Evolutionary conservation across 2,329 filamentous ascomycete genomes (phyloP), one percentile per base, ranked within the genome.

Genomic region (Ophiostoma australiae): DNA sequence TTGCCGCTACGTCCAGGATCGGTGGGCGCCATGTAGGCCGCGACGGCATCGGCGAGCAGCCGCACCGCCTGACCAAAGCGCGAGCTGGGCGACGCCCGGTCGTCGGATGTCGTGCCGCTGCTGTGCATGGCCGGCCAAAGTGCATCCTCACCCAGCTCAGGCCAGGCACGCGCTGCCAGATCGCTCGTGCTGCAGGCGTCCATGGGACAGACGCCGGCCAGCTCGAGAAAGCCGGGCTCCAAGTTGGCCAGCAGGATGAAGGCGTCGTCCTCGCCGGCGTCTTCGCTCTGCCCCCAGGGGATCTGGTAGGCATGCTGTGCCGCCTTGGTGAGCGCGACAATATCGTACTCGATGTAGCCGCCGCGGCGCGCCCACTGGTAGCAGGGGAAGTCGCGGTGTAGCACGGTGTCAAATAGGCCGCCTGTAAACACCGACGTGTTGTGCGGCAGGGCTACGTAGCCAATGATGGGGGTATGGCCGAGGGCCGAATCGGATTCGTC

Each of bases 301-400:
- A 70, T n/a, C 58, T 48, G 69, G 58, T 70, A 70, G 37, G 69
- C 58, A 48, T 70, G 15, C 23, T 66, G 69, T 35, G 13, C 69
- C 13, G 69, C 69, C 39, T 66, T 7, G 23, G 7, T 13, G 58
- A 15, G 55, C 17, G 0, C 2, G 69, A 70, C 2, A 37, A 70
- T 70, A 23, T 70, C 69, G 55, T 70, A 70, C 39, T 70, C 69
- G 20, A 70, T 52, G 37, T 66, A 70, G 58, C 27, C 23, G 33
- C 69, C 58, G 69, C 13, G 27, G 69, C 69, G 69, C 20, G 58
- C 58, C 69, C 27, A 27, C 55, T 39, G 69, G 69, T 70, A 70
- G 31, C 27, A 70, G 6, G 27, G 15, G 52, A 66, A 70, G 55
- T 37, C 58, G 58, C 66, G 3, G 69, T 70, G 69, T 20, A 70